Conservation (phyloP, 176 grass and related monocot species). For the Tillandsia leiboldiana region DNA sequence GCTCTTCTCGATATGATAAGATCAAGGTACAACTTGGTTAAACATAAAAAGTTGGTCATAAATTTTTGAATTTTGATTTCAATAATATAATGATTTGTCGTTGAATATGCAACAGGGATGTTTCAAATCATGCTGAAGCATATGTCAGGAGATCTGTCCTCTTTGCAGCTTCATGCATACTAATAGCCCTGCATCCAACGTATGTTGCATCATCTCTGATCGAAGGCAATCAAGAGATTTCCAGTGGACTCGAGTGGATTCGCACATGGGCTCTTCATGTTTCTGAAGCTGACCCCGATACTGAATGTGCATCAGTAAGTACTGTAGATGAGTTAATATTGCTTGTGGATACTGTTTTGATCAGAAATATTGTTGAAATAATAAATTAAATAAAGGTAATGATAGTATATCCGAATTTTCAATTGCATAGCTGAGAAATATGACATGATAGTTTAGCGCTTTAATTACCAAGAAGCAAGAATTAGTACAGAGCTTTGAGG, state of each 20-base stretch:
- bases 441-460: not conserved
- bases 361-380: not conserved
- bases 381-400: not conserved
- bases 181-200: constrained; percentile 76
- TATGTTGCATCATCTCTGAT: constrained; percentile 77
- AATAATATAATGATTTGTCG: constrained; percentile 1
- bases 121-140: constrained; percentile 77
- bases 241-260: constrained; percentile 80
- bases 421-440: not conserved
- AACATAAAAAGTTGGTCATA: not conserved
- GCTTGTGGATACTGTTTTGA: not conserved
- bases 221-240: constrained; percentile 71
- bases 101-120: constrained; percentile 35
- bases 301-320: constrained; percentile 78
- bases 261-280: constrained; percentile 66
- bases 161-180: constrained; percentile 84
- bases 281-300: constrained; percentile 74
- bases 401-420: not conserved
- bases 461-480: not conserved
- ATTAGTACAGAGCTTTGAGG: not conserved
- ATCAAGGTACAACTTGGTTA: constrained; percentile 44
- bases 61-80: constrained; percentile 1
- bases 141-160: constrained; percentile 86
- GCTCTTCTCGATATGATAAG: constrained; percentile 83
- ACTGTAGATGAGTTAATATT: constrained; percentile 5